Percentiles rank a stretch among this genome's conserved stretches.
These are phyloP conservation scores for Syzygium grande DNA, from an alignment of 345 rosid species.

Conservation along the genomic window DNA sequence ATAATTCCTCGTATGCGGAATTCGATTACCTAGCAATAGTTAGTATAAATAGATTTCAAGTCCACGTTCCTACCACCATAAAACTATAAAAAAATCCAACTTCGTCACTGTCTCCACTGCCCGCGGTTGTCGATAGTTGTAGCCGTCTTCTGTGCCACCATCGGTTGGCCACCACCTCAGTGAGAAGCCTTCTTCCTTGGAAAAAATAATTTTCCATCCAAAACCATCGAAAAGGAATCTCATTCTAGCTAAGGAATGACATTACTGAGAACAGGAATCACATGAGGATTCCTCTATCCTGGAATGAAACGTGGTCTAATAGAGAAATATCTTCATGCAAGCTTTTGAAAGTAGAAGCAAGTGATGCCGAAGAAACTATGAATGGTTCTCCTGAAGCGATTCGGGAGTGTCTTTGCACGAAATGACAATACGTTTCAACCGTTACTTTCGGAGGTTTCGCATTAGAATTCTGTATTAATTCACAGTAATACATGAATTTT, in stretches of 20 bases:
- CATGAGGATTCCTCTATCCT: background rate
- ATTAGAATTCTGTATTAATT: background rate
- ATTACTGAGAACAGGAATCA: background rate
- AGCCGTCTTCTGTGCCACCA: no score
- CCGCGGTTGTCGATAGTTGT: no score
- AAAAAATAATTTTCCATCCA: background rate
- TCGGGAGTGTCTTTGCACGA: background rate
- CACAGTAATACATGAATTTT: background rate
- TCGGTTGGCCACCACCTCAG: no score
- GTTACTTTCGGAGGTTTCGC: background rate
- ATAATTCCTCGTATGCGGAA: background rate
- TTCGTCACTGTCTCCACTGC: background rate
- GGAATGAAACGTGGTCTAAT: background rate
- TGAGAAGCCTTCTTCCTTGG: background rate
- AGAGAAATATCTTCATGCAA: background rate
- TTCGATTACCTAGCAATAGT: background rate
- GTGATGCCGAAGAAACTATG: background rate
- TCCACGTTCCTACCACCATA: background rate
- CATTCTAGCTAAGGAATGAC: background rate
- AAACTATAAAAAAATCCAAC: background rate
- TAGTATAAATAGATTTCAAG: background rate
- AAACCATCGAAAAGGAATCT: background rate
- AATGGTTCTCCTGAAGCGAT: background rate
- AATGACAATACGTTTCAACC: background rate
- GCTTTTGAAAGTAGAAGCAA: background rate